Conservation (phyloP, 1,284 basidiomycete genomes). For the Hortiboletus rubellus region DNA sequence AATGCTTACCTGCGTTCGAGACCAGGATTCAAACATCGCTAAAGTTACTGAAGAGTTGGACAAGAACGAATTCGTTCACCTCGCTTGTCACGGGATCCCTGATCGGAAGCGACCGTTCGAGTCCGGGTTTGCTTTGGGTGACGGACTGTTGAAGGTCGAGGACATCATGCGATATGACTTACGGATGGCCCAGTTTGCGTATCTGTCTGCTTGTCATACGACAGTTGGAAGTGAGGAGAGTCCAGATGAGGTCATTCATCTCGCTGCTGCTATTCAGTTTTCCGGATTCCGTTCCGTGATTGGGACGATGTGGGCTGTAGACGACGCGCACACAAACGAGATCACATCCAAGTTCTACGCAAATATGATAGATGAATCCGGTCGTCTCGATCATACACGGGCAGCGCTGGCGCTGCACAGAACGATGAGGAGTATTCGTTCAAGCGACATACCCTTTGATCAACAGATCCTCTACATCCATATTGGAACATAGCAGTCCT, state of each 20-base stretch:
- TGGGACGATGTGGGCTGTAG: slow-evolving; percentile 10
- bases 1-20: not conserved
- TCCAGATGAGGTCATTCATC: slow-evolving; percentile 22
- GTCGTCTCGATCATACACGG: not conserved
- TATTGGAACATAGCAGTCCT: not conserved
- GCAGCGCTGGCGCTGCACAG: slow-evolving; percentile 6
- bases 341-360: slow-evolving; percentile 5
- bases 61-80: slow-evolving; percentile 16
- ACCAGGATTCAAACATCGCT: not conserved
- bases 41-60: slow-evolving; percentile 4
- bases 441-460: not conserved
- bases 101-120: slow-evolving; percentile 18
- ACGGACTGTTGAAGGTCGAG: slow-evolving; percentile 4
- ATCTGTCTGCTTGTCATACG: too few species aligned
- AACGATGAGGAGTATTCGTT: not conserved
- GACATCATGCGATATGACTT: too few species aligned
- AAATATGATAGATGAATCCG: not conserved
- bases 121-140: slow-evolving; percentile 22
- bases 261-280: slow-evolving; percentile 9
- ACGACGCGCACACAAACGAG: not conserved
- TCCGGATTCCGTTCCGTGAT: slow-evolving; percentile 7
- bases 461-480: not conserved
- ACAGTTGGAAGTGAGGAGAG: too few species aligned
- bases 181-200: too few species aligned
- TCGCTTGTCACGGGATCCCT: slow-evolving; percentile 21